These are phyloP conservation scores for Puccinia brachypodii DNA, from an alignment of 1,284 basidiomycete genomes.

Conservation along the genomic window DNA sequence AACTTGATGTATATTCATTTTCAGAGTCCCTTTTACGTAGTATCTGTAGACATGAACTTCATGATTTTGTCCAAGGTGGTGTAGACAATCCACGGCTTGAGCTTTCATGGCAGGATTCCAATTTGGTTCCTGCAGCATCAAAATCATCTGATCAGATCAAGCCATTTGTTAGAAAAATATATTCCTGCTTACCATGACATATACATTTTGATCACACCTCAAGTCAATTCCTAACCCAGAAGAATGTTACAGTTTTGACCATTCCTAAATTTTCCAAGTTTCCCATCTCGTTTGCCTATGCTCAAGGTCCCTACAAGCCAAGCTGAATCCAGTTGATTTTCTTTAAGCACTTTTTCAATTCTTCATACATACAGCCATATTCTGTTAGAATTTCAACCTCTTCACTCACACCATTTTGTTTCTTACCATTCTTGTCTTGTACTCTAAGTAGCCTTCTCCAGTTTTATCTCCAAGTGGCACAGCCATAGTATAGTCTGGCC, in stretches of 20 bases:
- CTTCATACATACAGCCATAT: too few relatives aligned
- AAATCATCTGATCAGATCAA: not conserved
- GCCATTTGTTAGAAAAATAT: too few relatives aligned
- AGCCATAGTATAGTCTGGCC: too few relatives aligned
- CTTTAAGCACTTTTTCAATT: not conserved
- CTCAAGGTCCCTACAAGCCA: not conserved
- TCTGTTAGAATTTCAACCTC: too few relatives aligned
- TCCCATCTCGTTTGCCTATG: not conserved
- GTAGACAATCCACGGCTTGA: not conserved
- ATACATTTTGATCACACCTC: constrained; percentile 12
- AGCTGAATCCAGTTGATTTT: not conserved
- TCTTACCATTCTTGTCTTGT: too few relatives aligned
- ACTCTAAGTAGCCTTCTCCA: too few relatives aligned
- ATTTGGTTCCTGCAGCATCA: not conserved
- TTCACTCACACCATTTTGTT: too few relatives aligned
- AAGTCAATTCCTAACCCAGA: constrained; percentile 13
- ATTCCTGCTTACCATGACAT: not conserved
- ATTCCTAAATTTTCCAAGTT: not conserved
- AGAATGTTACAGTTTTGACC: not conserved
- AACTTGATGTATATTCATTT: constrained; percentile 22
- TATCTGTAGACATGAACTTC: not conserved
- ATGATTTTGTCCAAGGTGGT: not conserved
- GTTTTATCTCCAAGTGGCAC: too few relatives aligned
- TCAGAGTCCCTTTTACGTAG: constrained; percentile 1
- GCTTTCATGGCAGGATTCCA: constrained; percentile 11